A percentile compares a stretch with the other conserved stretches of the same genome.
Evolutionary conservation across 2,329 filamentous ascomycete species (phyloP).

Genomic region (Graphium sp.): DNA sequence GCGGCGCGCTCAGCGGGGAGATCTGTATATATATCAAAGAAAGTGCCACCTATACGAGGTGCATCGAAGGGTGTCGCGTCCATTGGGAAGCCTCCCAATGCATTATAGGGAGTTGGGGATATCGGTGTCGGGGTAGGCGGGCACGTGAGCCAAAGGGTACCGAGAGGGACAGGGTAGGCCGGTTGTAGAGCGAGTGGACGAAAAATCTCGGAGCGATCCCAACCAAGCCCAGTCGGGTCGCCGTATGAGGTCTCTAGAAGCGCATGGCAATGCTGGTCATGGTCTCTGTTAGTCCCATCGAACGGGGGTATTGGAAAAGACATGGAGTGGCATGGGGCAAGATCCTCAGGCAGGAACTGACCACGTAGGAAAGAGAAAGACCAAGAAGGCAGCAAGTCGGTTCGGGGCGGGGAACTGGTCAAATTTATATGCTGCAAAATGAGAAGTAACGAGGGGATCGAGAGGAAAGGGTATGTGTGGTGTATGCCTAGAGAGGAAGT

Average conservation of each 20-base stretch:
- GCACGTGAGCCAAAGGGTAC: background rate
- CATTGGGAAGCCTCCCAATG: slow-evolving; percentile 31
- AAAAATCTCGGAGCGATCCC: background rate
- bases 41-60: slow-evolving; percentile 22
- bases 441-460: too few species aligned
- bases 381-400: background rate
- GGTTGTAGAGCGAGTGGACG: background rate
- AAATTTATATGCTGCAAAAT: too few species aligned
- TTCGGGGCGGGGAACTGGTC: background rate
- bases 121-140: background rate
- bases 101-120: background rate
- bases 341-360: too few species aligned
- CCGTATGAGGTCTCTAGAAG: background rate
- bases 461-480: too few species aligned
- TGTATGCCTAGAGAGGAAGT: too few species aligned
- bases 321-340: slow-evolving; percentile 1
- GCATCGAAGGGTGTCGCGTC: slow-evolving; percentile 31
- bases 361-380: background rate
- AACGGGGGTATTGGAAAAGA: background rate
- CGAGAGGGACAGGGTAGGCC: background rate
- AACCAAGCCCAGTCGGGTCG: slow-evolving; percentile 1
- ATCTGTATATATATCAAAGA: slow-evolving; percentile 40
- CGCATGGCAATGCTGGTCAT: slow-evolving; percentile 3
- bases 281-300: background rate
- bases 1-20: slow-evolving; percentile 13